These are phyloP conservation scores for Litchi chinensis DNA, from an alignment of 345 rosid genomes.

Conservation along the genomic window DNA sequence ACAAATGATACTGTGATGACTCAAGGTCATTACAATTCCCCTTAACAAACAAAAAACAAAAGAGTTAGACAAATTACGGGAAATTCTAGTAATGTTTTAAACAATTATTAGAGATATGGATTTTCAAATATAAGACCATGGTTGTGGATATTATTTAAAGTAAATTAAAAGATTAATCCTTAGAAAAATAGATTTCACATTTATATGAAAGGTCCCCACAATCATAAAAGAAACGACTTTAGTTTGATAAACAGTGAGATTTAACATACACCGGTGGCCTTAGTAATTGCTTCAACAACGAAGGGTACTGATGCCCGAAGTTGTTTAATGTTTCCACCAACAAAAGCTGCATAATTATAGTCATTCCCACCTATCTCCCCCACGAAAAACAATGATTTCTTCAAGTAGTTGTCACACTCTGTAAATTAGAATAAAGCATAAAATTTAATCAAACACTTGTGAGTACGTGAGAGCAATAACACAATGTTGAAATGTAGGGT, in stretches of 20 bases:
- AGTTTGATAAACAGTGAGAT: neutral
- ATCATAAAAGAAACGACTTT: neutral
- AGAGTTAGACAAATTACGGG: no score
- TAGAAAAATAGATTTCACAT: no score
- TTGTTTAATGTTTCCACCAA: slow-evolving; percentile 40
- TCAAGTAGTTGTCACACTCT: slow-evolving; percentile 56
- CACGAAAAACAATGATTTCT: slow-evolving; percentile 60
- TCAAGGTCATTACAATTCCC: no score
- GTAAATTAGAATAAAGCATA: neutral
- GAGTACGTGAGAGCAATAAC: neutral
- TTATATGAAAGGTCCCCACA: neutral
- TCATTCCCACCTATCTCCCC: slow-evolving; percentile 86
- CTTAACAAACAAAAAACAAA: no score
- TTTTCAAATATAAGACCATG: no score
- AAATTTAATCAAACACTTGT: neutral
- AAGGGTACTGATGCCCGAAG: slow-evolving; percentile 45
- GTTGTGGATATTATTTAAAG: no score
- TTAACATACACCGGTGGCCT: slow-evolving; percentile 39
- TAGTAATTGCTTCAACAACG: slow-evolving; percentile 48
- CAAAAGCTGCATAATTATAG: slow-evolving; percentile 53
- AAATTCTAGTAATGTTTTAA: no score
- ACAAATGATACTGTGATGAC: no score
- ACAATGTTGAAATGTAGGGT: neutral
- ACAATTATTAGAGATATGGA: no score
- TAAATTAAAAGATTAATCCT: no score